A percentile compares a stretch with the other conserved stretches of the same genome.
These are phyloP conservation scores for Abrus precatorius DNA, from an alignment of 306 rosid species.

Conservation along the genomic window DNA sequence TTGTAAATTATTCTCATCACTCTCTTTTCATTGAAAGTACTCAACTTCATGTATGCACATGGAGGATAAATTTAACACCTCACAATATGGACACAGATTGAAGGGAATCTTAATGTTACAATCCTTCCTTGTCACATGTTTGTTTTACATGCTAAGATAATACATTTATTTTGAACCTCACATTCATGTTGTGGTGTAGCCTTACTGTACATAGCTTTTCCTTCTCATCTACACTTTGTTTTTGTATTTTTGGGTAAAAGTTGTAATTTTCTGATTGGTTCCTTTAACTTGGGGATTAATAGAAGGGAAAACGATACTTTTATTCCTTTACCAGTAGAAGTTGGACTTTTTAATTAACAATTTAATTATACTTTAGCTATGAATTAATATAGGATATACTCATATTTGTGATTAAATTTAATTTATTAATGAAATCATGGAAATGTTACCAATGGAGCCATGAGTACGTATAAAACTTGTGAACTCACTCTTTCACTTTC, in stretches of 20 bases:
- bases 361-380: no score
- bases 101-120: no score
- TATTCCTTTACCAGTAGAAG: neutral
- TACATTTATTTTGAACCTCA: slow-evolving; percentile 4
- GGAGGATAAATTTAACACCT: neutral
- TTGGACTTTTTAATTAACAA: neutral
- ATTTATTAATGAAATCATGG: no score
- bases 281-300: neutral
- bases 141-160: neutral
- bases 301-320: neutral
- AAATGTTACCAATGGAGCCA: no score
- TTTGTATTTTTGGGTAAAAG: neutral
- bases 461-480: no score
- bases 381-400: no score
- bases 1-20: neutral
- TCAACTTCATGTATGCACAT: neutral
- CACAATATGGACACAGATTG: neutral
- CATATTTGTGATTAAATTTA: no score
- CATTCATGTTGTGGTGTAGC: neutral
- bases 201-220: neutral
- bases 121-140: neutral
- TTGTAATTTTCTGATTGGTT: slow-evolving; percentile 28
- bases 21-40: neutral
- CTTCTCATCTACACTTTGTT: neutral
- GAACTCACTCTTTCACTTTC: no score